Conservation (phyloP, 352 stramenopile genomes). For the Phytopythium vexans region DNA sequence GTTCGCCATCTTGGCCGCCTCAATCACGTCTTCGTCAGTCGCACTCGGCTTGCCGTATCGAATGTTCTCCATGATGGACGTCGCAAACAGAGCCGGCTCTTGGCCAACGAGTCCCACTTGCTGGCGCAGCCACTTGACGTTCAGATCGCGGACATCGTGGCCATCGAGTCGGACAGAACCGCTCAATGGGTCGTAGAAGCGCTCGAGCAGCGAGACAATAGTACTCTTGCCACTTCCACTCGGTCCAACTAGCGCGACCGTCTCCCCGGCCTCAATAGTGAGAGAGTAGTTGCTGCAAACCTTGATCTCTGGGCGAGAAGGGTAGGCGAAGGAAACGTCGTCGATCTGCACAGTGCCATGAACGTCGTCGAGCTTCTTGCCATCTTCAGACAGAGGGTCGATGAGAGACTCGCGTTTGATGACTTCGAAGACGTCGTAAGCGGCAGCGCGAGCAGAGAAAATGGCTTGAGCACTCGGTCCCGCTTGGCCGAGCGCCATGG, state of each 20-base stretch:
- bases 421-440: conserved; percentile 49
- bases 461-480: conserved; percentile 43
- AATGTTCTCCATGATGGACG: conserved; percentile 62
- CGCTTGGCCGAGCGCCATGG: conserved; percentile 52
- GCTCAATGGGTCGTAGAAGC: conserved; percentile 86
- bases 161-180: conserved; percentile 22
- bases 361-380: conserved; percentile 20
- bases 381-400: conserved; percentile 22
- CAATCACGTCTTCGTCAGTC: conserved; percentile 67
- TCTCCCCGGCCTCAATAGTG: conserved; percentile 39
- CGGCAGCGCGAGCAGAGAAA: conserved; percentile 27
- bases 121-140: conserved; percentile 63
- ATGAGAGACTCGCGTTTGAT: conserved; percentile 43
- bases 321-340: conserved; percentile 63
- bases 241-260: conserved; percentile 41
- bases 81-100: conserved; percentile 50
- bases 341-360: conserved; percentile 50
- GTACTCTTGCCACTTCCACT: conserved; percentile 76
- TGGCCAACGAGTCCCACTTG: conserved; percentile 91
- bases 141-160: conserved; percentile 50
- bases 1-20: conserved; percentile 72
- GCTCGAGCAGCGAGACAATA: conserved; percentile 84
- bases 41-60: conserved; percentile 50
- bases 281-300: conserved; percentile 40
- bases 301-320: conserved; percentile 31